A percentile compares a stretch with the other conserved stretches of the same genome.
These are phyloP conservation scores for Acacia concinna DNA, from an alignment of 331 rosid species.

Conservation along the genomic window DNA sequence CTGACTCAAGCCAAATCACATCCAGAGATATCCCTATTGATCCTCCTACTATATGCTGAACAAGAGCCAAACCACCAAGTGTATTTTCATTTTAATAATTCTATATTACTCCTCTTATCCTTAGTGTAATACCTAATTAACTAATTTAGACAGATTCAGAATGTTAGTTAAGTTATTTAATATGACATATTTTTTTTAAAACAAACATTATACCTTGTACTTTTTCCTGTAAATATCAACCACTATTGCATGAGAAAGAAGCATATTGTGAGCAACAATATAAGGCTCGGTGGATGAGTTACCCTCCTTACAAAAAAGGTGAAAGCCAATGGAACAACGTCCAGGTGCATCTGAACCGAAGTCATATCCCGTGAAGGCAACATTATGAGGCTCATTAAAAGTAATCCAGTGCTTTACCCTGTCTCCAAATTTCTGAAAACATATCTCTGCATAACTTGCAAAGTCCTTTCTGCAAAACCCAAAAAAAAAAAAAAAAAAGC, in stretches of 20 bases:
- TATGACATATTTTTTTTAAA: no score
- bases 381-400: conserved; percentile 68
- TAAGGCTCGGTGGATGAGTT: conserved; percentile 70
- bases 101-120: no score
- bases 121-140: no score
- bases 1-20: conserved; percentile 65
- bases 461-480: conserved; percentile 51
- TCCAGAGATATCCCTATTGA: conserved; percentile 62
- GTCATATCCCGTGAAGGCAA: conserved; percentile 54
- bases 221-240: conserved; percentile 48
- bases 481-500: no score
- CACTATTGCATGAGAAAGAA: conserved; percentile 57
- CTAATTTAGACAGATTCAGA: no score
- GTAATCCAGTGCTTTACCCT: conserved; percentile 79
- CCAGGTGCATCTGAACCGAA: conserved; percentile 65
- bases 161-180: no score
- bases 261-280: conserved; percentile 61
- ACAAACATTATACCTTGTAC: conserved; percentile 49
- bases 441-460: conserved; percentile 51
- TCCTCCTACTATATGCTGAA: conserved; percentile 53
- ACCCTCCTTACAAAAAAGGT: conserved; percentile 42
- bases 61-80: background rate
- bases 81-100: background rate
- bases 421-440: conserved; percentile 68
- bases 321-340: conserved; percentile 53